Percentiles rank a stretch among this genome's conserved stretches.
These are phyloP conservation scores for Conoideocrella luteorostrata DNA, from an alignment of 2,329 filamentous ascomycete genomes.

Conservation along the genomic window DNA sequence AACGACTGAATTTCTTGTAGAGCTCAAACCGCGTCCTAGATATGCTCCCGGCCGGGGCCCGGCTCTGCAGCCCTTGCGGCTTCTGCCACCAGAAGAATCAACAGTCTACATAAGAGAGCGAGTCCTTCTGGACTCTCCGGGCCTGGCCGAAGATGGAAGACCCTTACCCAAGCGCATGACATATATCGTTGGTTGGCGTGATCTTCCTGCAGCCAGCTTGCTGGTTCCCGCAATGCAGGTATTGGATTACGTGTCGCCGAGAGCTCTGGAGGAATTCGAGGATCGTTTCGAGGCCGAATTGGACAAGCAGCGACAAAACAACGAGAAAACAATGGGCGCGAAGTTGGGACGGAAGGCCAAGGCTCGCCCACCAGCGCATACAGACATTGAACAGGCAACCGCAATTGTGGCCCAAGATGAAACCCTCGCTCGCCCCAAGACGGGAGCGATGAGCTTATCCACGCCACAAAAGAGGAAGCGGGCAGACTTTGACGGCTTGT, in stretches of 20 bases:
- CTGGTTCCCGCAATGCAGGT: slow-evolving; percentile 41
- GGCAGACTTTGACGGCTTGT: slow-evolving; percentile 22
- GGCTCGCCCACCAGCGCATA: slow-evolving; percentile 23
- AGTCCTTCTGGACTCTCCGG: slow-evolving; percentile 36
- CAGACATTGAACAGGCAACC: slow-evolving; percentile 16
- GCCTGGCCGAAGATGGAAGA: slow-evolving; percentile 25
- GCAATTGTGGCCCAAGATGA: slow-evolving; percentile 20
- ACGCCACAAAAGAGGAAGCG: slow-evolving; percentile 28
- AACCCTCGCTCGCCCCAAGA: slow-evolving; percentile 18
- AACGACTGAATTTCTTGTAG: slow-evolving; percentile 1
- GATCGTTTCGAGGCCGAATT: slow-evolving; percentile 35
- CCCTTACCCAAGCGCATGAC: slow-evolving; percentile 38
- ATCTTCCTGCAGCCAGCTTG: slow-evolving; percentile 42
- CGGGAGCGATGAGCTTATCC: slow-evolving; percentile 27
- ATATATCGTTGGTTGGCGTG: slow-evolving; percentile 50
- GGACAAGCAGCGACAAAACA: slow-evolving; percentile 30
- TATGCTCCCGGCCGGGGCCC: slow-evolving; percentile 45
- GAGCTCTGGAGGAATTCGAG: slow-evolving; percentile 52
- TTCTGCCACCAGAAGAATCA: slow-evolving; percentile 43
- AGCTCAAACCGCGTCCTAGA: slow-evolving; percentile 11
- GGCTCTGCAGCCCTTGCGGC: slow-evolving; percentile 37
- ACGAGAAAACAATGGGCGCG: too few species aligned
- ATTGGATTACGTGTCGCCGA: slow-evolving; percentile 53
- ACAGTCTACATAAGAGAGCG: slow-evolving; percentile 52
- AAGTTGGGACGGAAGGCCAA: slow-evolving; percentile 14